These are phyloP conservation scores for Plasmodium coatneyi DNA, from an alignment of 169 alveolate species.

Conservation along the genomic window DNA sequence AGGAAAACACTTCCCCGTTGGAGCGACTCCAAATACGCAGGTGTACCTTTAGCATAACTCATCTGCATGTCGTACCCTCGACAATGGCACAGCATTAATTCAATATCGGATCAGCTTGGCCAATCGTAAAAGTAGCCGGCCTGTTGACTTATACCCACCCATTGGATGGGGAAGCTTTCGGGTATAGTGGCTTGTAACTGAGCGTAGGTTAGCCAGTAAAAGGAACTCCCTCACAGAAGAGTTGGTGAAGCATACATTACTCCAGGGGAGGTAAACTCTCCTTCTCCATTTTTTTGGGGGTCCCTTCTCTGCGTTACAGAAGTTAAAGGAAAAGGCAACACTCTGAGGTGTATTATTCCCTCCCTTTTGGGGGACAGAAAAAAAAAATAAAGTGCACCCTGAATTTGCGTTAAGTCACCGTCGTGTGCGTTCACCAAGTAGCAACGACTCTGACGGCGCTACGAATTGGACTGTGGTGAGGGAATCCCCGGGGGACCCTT, in stretches of 20 bases:
- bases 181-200: not conserved
- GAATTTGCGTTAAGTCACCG: not conserved
- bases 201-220: not conserved
- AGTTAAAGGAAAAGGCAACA: not conserved
- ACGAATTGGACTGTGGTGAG: not conserved
- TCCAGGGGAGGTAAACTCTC: not conserved
- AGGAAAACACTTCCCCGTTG: not conserved
- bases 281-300: not conserved
- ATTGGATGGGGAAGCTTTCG: not conserved
- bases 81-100: not conserved
- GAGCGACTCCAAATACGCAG: not conserved
- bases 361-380: not conserved
- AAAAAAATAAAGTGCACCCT: not conserved
- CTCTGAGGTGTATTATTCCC: not conserved
- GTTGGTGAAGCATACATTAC: not conserved
- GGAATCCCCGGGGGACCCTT: not conserved
- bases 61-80: not conserved
- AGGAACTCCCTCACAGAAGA: not conserved
- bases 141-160: not conserved
- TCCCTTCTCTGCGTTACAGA: no score
- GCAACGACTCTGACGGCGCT: not conserved
- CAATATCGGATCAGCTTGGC: not conserved
- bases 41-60: not conserved
- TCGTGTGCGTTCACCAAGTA: not conserved
- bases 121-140: not conserved